Percentiles rank a stretch among this genome's conserved stretches.
These are phyloP conservation scores for Candida pseudoglaebosa DNA, from an alignment of 805 yeast species.

Conservation along the genomic window DNA sequence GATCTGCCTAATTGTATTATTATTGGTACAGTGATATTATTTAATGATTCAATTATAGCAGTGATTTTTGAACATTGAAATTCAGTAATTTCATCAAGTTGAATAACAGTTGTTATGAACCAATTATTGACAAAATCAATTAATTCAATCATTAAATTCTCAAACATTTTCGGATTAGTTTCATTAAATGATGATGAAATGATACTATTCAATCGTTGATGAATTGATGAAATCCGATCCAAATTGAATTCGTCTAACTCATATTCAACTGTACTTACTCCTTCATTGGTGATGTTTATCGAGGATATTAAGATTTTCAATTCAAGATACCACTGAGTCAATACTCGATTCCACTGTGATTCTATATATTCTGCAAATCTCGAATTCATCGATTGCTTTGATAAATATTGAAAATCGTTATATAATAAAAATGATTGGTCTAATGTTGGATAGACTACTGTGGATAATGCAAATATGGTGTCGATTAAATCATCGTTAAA, in stretches of 20 bases:
- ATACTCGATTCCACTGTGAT: constrained; percentile 18
- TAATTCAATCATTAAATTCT: constrained; percentile 19
- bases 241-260: constrained; percentile 17
- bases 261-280: constrained; percentile 11
- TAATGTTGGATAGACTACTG: constrained; percentile 29
- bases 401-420: constrained; percentile 31
- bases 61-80: constrained; percentile 29
- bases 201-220: constrained; percentile 19
- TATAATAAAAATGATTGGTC: constrained; percentile 30
- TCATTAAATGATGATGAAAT: constrained; percentile 10
- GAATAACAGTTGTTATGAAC: constrained; percentile 22
- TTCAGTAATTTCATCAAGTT: constrained; percentile 32
- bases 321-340: constrained; percentile 16
- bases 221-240: constrained; percentile 16
- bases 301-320: constrained; percentile 13
- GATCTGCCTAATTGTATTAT: constrained; percentile 15
- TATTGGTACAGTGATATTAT: constrained; percentile 19
- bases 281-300: constrained; percentile 14
- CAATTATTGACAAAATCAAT: constrained; percentile 28
- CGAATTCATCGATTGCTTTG: constrained; percentile 9
- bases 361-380: constrained; percentile 15
- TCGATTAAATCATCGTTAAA: constrained; percentile 17
- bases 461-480: constrained; percentile 28
- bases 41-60: constrained; percentile 20
- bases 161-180: constrained; percentile 27